These are phyloP conservation scores for Russula foetens DNA, from an alignment of 768 basidiomycete species.

Conservation along the genomic window DNA sequence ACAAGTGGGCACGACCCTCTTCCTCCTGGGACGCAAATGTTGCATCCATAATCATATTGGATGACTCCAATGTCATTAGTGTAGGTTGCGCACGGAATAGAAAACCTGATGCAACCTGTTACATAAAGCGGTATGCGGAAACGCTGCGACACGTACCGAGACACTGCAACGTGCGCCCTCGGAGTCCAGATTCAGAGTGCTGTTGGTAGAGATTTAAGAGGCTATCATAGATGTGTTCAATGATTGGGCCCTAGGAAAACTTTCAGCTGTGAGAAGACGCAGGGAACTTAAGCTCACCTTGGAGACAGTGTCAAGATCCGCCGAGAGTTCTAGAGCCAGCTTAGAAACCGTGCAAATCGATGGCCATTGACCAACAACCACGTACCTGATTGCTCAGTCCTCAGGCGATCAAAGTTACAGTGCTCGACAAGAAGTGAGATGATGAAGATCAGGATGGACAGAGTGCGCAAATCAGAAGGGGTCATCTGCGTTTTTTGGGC, in stretches of 20 bases:
- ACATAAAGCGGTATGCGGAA: background rate
- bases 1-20: slow-evolving; percentile 61
- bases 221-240: slow-evolving; percentile 73
- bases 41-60: slow-evolving; percentile 80
- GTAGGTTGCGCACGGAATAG: slow-evolving; percentile 89
- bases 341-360: background rate
- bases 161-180: slow-evolving; percentile 74
- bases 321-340: slow-evolving; percentile 5
- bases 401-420: slow-evolving; percentile 77
- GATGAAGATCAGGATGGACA: slow-evolving; percentile 75
- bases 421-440: slow-evolving; percentile 81
- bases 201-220: slow-evolving; percentile 69
- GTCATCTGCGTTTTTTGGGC: slow-evolving; percentile 40
- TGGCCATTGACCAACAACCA: background rate
- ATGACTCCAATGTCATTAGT: slow-evolving; percentile 75
- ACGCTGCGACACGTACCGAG: slow-evolving; percentile 49
- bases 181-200: slow-evolving; percentile 47
- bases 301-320: slow-evolving; percentile 18
- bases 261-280: background rate
- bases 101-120: slow-evolving; percentile 49
- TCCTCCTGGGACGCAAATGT: slow-evolving; percentile 73
- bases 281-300: background rate
- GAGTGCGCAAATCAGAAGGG: slow-evolving; percentile 41
- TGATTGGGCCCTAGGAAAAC: slow-evolving; percentile 51
- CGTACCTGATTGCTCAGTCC: slow-evolving; percentile 53